phyloP scores from a whole-genome alignment of 2,329 filamentous ascomycete genomes.

The Gyromitra esculenta region DNA sequence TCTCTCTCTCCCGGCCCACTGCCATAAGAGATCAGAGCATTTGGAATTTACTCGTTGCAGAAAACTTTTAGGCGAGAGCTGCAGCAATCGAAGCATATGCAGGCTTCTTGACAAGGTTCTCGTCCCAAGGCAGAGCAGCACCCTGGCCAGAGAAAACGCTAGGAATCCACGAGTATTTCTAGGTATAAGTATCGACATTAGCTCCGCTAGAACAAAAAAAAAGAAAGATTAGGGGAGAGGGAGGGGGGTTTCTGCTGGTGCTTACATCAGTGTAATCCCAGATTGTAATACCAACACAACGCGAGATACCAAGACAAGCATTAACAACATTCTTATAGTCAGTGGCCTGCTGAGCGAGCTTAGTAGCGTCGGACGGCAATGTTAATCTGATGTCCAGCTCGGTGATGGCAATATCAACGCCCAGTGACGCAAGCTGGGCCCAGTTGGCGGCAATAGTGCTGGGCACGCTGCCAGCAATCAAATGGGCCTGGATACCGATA shows the following conservation, averaged over 20 bases:
- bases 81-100: slow-evolving; percentile 59
- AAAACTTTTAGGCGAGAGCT: slow-evolving; percentile 21
- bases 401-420: slow-evolving; percentile 70
- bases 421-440: slow-evolving; percentile 65
- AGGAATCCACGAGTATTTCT: slow-evolving; percentile 62
- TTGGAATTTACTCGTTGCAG: not conserved
- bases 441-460: slow-evolving; percentile 60
- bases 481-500: slow-evolving; percentile 71
- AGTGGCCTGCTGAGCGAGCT: slow-evolving; percentile 63
- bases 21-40: not conserved
- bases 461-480: slow-evolving; percentile 65
- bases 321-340: slow-evolving; percentile 57
- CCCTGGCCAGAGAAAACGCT: slow-evolving; percentile 62
- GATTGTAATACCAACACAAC: slow-evolving; percentile 62
- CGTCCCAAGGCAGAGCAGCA: slow-evolving; percentile 62
- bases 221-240: too few species aligned
- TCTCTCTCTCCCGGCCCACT: not conserved
- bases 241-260: too few species aligned
- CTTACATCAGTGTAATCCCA: slow-evolving; percentile 51
- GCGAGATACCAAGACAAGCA: slow-evolving; percentile 58
- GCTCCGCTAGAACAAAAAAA: not conserved
- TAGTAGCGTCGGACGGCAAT: slow-evolving; percentile 63
- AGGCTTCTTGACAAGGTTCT: slow-evolving; percentile 62
- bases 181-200: not conserved
- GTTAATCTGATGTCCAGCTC: slow-evolving; percentile 70